Conservation (phyloP, 345 rosid species). For the Citrus sp. region DNA sequence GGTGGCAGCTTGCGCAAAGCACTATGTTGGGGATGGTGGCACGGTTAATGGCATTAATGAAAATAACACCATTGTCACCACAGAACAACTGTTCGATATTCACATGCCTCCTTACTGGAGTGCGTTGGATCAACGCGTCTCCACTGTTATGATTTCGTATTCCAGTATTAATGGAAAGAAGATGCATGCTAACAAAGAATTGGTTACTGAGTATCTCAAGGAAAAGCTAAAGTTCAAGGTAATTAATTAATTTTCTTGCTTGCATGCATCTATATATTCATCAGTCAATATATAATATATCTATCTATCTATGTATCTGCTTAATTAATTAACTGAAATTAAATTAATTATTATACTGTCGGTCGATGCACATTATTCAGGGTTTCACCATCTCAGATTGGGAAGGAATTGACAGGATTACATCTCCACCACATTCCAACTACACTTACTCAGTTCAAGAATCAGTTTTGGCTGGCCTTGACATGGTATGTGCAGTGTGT, state of each 20-base stretch:
- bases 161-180: conserved; percentile 42
- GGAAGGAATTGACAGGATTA: conserved; percentile 40
- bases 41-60: conserved; percentile 30
- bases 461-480: conserved; percentile 37
- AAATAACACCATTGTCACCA: conserved; percentile 26
- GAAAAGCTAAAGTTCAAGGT: conserved; percentile 31
- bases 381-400: conserved; percentile 44
- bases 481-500: conserved; percentile 25
- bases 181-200: conserved; percentile 35
- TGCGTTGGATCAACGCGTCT: conserved; percentile 23
- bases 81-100: conserved; percentile 11
- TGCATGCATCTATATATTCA: too few relatives aligned
- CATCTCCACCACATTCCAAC: conserved; percentile 32
- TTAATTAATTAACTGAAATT: too few relatives aligned
- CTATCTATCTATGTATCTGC: background rate
- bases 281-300: too few relatives aligned
- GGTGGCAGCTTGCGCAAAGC: conserved; percentile 38
- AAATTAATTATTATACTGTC: too few relatives aligned
- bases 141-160: conserved; percentile 43
- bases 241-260: too few relatives aligned
- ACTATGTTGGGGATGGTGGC: conserved; percentile 40
- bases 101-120: conserved; percentile 37
- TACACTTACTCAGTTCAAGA: conserved; percentile 32
- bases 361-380: conserved; percentile 5
- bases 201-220: conserved; percentile 36